Percentiles rank a stretch among this genome's conserved stretches.
phyloP scores from a whole-genome alignment of 768 basidiomycete genomes.

The Termitomyces sp. region DNA sequence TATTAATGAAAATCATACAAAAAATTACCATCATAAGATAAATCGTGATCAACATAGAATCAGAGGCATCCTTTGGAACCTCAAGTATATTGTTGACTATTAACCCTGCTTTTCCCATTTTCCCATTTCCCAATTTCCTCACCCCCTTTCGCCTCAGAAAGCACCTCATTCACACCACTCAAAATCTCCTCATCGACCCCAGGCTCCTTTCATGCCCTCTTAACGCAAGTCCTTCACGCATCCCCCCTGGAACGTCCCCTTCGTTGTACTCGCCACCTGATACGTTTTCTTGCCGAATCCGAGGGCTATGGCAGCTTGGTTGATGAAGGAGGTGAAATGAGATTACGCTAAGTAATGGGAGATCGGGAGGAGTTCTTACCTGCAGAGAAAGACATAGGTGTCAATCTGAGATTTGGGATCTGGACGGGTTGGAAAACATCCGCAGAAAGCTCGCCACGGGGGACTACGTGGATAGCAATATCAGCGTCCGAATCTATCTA shows the following conservation, averaged over 20 bases:
- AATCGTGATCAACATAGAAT: slow-evolving; percentile 70
- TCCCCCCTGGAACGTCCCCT: slow-evolving; percentile 58
- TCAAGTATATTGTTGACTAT: slow-evolving; percentile 71
- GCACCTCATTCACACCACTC: slow-evolving; percentile 58
- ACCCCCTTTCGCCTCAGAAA: slow-evolving; percentile 63
- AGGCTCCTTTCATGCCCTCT: slow-evolving; percentile 50
- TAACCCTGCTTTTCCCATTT: slow-evolving; percentile 46
- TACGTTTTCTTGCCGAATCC: slow-evolving; percentile 64
- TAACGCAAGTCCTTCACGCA: slow-evolving; percentile 64
- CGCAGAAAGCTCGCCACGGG: slow-evolving; percentile 46
- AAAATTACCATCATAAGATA: slow-evolving; percentile 27
- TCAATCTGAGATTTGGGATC: slow-evolving; percentile 54
- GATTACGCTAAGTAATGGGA: no score
- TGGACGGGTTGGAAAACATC: slow-evolving; percentile 34
- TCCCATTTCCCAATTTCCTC: slow-evolving; percentile 48
- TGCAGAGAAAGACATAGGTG: slow-evolving; percentile 57
- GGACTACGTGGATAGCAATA: slow-evolving; percentile 37
- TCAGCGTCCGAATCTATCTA: slow-evolving; percentile 8
- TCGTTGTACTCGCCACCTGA: slow-evolving; percentile 67
- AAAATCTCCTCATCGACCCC: slow-evolving; percentile 43
- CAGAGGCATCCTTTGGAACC: slow-evolving; percentile 64
- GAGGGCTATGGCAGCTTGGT: slow-evolving; percentile 43
- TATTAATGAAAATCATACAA: no score
- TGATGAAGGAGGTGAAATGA: slow-evolving; percentile 34
- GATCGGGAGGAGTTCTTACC: no score